Base-by-base conservation (phyloP, 169 alveolate genomes). In the Eimeria sp. region DNA sequence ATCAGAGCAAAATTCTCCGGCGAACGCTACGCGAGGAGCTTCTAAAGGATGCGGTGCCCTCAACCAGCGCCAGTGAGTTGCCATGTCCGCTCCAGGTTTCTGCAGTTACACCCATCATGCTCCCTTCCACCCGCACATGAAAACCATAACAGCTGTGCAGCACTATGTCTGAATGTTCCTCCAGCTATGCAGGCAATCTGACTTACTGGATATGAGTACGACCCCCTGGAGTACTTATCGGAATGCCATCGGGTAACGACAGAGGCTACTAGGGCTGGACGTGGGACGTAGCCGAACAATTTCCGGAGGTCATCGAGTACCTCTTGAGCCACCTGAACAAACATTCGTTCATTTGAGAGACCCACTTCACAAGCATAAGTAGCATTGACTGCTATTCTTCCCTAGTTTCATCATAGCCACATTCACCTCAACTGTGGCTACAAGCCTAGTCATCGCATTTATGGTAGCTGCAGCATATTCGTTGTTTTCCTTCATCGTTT, bases 161-260 rank as follows among this genome's bases (percentile, higher is more conserved):
- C 43, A 25, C 87, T 6, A 34, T 45, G 14, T 30, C 20, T 78
- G 70, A 25, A 45, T 25, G 45, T 47, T 13, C 58, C 7, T 45
- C 67, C 27, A 51, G 16, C 5, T n/a, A 30, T 83, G 76, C 75
- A 16, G 22, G 16, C 25, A 57, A 20, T 25, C 22, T 83, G 70
- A 25, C 96, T 65, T 30, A 93, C 96, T 5, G 96, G 96, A 34
- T 80, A 93, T 51, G 96, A 93, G 88, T 93, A 93, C 22, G 96
- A 93, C 7, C 96, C 96, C 51, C 89, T 61, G 45, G 89, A 61
- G 80, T 80, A 82, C 34, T 75, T 73, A 30, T 93, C 96, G 9
- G 75, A 88, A 11, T 93, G 96, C 96, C 96, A 93, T 58, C 96
- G 94, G 34, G 96, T 93, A 75, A 93, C 96, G 9, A 93, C 58